Evolutionary conservation across 1,139 yeast species (phyloP).

Genomic region (Kodamaea arcana): DNA sequence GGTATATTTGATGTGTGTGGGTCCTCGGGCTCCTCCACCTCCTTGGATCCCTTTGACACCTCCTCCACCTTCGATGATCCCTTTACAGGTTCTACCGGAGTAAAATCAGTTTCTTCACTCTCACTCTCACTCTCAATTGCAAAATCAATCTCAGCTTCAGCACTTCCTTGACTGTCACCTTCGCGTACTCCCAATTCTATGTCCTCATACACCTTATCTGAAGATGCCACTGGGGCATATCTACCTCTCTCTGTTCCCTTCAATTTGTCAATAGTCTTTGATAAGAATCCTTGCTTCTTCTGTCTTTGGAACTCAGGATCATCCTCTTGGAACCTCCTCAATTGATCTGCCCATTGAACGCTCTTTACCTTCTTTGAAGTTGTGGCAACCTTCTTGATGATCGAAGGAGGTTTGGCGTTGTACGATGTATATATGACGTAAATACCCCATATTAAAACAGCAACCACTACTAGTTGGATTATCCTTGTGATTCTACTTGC

Average conservation of each 20-base stretch:
- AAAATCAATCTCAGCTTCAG: conserved; percentile 31
- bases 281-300: conserved; percentile 26
- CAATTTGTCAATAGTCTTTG: conserved; percentile 39
- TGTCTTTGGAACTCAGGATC: conserved; percentile 22
- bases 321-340: conserved; percentile 32
- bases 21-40: too few relatives aligned
- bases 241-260: conserved; percentile 25
- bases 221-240: conserved; percentile 22
- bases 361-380: conserved; percentile 42
- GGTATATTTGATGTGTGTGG: too few relatives aligned
- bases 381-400: conserved; percentile 31
- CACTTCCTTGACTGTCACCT: conserved; percentile 7
- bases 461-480: conserved; percentile 39
- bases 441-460: conserved; percentile 42
- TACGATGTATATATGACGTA: conserved; percentile 37
- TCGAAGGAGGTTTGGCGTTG: conserved; percentile 41
- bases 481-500: conserved; percentile 30
- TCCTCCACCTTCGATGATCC: too few relatives aligned
- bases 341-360: conserved; percentile 59
- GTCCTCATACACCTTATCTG: conserved; percentile 22
- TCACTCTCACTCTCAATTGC: conserved; percentile 50
- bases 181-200: conserved; percentile 33
- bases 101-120: too few relatives aligned
- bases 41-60: too few relatives aligned
- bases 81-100: too few relatives aligned